Evolutionary conservation across 2,329 filamentous ascomycete genomes (phyloP).

Genomic region (Rhynchosporium secalis): DNA sequence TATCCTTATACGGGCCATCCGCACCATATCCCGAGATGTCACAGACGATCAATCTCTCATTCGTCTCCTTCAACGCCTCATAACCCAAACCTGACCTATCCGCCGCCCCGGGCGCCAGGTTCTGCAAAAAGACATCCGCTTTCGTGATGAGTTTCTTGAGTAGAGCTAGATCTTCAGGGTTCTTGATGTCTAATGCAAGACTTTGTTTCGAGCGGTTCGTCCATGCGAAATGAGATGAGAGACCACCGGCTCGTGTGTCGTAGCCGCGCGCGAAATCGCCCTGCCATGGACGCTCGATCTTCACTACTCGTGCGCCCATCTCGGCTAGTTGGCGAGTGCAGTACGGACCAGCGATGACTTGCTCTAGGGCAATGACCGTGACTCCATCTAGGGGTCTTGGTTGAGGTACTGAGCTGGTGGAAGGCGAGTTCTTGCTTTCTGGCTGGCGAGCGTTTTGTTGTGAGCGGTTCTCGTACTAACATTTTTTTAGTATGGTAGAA

Average conservation of each 20-base stretch:
- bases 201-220: constrained; percentile 17
- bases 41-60: constrained; percentile 15
- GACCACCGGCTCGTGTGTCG: constrained; percentile 13
- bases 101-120: constrained; percentile 10
- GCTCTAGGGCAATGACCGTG: constrained; percentile 18
- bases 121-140: constrained; percentile 17
- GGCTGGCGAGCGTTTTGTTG: background rate
- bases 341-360: constrained; percentile 15
- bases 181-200: constrained; percentile 15
- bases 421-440: background rate
- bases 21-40: constrained; percentile 13
- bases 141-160: constrained; percentile 12
- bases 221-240: constrained; percentile 17
- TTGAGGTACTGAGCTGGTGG: background rate
- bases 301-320: constrained; percentile 14
- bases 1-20: constrained; percentile 10
- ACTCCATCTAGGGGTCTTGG: constrained; percentile 14
- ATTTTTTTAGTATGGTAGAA: too few relatives aligned
- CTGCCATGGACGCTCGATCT: constrained; percentile 13
- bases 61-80: constrained; percentile 13
- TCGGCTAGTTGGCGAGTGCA: constrained; percentile 16
- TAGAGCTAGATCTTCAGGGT: constrained; percentile 3
- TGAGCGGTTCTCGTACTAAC: constrained; percentile 1
- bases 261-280: constrained; percentile 15
- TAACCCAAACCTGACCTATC: constrained; percentile 9